These are phyloP conservation scores for Epichloe gansuensis DNA, from an alignment of 2,329 filamentous ascomycete genomes.

Conservation along the genomic window DNA sequence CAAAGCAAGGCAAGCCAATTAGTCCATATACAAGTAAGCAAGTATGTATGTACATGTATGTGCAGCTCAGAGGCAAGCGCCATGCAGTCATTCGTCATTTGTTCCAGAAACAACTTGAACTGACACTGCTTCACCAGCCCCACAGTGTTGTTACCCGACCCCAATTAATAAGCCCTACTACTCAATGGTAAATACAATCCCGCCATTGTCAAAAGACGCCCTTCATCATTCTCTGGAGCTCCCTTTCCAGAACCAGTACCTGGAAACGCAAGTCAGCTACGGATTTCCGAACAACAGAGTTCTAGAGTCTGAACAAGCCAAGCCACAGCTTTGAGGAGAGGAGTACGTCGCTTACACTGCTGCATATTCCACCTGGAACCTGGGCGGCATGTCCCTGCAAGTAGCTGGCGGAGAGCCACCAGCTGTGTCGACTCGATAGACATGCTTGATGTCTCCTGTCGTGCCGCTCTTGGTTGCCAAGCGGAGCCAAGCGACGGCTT, in stretches of 20 bases:
- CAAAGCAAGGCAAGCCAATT: no score
- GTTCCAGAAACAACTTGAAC: no score
- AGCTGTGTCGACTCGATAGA: slow-evolving; percentile 75
- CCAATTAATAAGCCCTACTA: no score
- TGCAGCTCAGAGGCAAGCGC: no score
- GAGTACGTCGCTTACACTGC: slow-evolving; percentile 55
- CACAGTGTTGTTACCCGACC: no score
- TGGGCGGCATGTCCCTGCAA: slow-evolving; percentile 50
- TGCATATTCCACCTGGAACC: slow-evolving; percentile 67
- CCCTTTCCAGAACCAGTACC: slow-evolving; percentile 26
- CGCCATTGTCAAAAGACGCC: no score
- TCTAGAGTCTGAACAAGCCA: neutral
- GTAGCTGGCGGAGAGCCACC: slow-evolving; percentile 64
- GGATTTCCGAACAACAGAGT: neutral
- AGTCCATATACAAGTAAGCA: no score
- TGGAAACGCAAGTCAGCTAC: slow-evolving; percentile 8
- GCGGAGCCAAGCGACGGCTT: slow-evolving; percentile 71
- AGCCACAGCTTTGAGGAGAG: neutral
- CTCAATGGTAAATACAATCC: no score
- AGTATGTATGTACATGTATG: no score
- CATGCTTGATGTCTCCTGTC: slow-evolving; percentile 54
- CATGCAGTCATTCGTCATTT: no score
- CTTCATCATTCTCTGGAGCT: neutral
- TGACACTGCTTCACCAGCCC: no score
- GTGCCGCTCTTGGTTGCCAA: slow-evolving; percentile 40